Evolutionary conservation across 352 stramenopile genomes (phyloP).

Genomic region (Pythium monospermum): DNA sequence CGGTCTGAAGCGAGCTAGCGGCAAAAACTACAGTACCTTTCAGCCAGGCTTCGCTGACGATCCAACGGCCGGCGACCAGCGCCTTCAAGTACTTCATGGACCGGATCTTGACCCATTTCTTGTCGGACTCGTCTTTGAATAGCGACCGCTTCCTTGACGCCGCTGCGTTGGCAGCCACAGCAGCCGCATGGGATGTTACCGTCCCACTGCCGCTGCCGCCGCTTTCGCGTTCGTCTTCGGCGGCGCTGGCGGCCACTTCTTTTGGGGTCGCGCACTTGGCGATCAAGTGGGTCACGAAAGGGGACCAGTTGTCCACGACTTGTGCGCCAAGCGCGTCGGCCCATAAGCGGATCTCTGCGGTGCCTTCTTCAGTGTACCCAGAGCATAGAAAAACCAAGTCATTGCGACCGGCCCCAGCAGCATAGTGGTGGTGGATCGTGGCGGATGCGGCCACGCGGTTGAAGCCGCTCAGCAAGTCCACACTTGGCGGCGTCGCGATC

Average conservation of each 20-base stretch:
- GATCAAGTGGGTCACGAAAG: conserved; percentile 76
- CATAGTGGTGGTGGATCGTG: too few relatives aligned
- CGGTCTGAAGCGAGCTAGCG: too few relatives aligned
- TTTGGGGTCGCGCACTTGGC: conserved; percentile 65
- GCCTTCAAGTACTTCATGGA: conserved; percentile 86
- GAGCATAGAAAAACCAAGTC: conserved; percentile 34
- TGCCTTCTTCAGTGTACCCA: conserved; percentile 17
- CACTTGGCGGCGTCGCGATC: conserved; percentile 15
- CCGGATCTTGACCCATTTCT: conserved; percentile 77
- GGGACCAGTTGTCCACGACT: conserved; percentile 29
- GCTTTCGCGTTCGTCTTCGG: conserved; percentile 11
- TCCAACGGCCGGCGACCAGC: conserved; percentile 71
- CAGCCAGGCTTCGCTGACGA: conserved; percentile 81
- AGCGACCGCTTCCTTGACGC: conserved; percentile 40
- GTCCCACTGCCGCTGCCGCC: background rate
- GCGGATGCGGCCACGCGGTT: background rate
- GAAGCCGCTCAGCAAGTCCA: conserved; percentile 19
- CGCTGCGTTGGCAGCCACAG: too few relatives aligned
- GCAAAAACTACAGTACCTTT: conserved; percentile 31
- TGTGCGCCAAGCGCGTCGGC: conserved; percentile 17
- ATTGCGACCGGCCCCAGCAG: too few relatives aligned
- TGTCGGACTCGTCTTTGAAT: conserved; percentile 34
- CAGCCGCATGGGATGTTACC: too few relatives aligned
- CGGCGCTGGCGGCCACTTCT: conserved; percentile 23
- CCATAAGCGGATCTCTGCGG: conserved; percentile 16